Evolutionary conservation across 768 basidiomycete species (phyloP).

Genomic region (Termitomyces sp.): DNA sequence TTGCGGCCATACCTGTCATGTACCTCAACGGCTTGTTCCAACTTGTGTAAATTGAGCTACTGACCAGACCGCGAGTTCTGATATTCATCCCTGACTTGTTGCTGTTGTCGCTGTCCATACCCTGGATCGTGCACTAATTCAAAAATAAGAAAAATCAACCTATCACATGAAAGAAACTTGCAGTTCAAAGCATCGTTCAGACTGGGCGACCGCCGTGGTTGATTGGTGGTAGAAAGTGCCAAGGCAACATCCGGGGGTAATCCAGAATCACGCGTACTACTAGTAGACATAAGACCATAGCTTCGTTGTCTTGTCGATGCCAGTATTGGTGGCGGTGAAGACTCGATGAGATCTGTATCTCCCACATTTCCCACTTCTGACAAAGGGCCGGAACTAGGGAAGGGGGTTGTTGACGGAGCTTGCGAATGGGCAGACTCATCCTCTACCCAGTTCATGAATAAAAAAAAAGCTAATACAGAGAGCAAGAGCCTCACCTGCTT

Average conservation of each 20-base stretch:
- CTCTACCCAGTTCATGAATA: constrained; percentile 10
- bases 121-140: constrained; percentile 26
- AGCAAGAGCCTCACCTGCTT: constrained; percentile 25
- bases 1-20: constrained; percentile 11
- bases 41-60: constrained; percentile 5
- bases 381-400: constrained; percentile 12
- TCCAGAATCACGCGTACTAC: constrained; percentile 11
- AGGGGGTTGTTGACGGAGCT: constrained; percentile 15
- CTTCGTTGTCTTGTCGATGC: constrained; percentile 17
- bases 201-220: constrained; percentile 72
- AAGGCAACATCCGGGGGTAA: constrained; percentile 19
- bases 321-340: constrained; percentile 19
- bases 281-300: constrained; percentile 23
- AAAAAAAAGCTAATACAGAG: neutral
- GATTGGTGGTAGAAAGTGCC: constrained; percentile 37
- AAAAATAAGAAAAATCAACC: neutral
- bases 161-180: constrained; percentile 13
- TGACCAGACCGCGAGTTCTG: constrained; percentile 27
- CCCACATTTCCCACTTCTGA: constrained; percentile 17
- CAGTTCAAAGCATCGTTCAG: constrained; percentile 58
- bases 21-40: neutral
- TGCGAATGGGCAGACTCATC: constrained; percentile 11
- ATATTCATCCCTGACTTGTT: constrained; percentile 31
- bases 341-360: constrained; percentile 27
- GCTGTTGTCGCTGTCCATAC: constrained; percentile 17